These are phyloP conservation scores for Rhizopus stolonifer DNA, from an alignment of 371 early-diverging fungal species.

Conservation along the genomic window DNA sequence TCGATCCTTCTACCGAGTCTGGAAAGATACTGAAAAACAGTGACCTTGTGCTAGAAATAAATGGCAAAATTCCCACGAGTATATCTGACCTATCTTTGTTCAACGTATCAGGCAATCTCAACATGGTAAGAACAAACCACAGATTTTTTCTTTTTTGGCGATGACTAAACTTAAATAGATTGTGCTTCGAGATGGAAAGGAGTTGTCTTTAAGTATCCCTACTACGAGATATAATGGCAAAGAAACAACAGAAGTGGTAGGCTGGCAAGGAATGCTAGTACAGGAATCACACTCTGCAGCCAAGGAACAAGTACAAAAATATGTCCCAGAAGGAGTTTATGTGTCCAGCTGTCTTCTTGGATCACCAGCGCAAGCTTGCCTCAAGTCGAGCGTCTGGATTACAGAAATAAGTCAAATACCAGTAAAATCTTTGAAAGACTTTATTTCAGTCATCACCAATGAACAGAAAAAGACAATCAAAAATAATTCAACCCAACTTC, in stretches of 20 bases:
- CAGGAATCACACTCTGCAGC: conserved; percentile 80
- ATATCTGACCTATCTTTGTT: conserved; percentile 36
- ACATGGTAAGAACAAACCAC: conserved; percentile 5
- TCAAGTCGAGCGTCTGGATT: conserved; percentile 69
- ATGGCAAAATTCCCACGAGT: conserved; percentile 61
- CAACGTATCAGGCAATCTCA: conserved; percentile 5
- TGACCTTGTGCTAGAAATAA: conserved; percentile 77
- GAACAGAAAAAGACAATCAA: conserved; percentile 25
- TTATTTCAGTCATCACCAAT: conserved; percentile 34
- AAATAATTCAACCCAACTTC: neutral
- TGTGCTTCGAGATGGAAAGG: conserved; percentile 60
- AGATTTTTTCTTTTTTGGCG: neutral
- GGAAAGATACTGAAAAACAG: conserved; percentile 67
- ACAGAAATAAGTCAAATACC: conserved; percentile 54
- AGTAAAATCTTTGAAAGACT: conserved; percentile 44
- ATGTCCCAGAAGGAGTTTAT: conserved; percentile 73
- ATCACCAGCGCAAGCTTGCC: conserved; percentile 63
- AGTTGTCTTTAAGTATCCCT: conserved; percentile 46
- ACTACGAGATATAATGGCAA: conserved; percentile 56
- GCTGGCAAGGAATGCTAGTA: conserved; percentile 86
- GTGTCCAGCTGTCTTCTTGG: conserved; percentile 69
- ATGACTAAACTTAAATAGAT: conserved; percentile 23
- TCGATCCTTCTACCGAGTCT: conserved; percentile 52
- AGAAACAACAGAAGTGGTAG: conserved; percentile 62
- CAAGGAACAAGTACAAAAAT: conserved; percentile 67